Conservation (phyloP, 1,284 basidiomycete species). For the Fomitopsis pinicola region DNA sequence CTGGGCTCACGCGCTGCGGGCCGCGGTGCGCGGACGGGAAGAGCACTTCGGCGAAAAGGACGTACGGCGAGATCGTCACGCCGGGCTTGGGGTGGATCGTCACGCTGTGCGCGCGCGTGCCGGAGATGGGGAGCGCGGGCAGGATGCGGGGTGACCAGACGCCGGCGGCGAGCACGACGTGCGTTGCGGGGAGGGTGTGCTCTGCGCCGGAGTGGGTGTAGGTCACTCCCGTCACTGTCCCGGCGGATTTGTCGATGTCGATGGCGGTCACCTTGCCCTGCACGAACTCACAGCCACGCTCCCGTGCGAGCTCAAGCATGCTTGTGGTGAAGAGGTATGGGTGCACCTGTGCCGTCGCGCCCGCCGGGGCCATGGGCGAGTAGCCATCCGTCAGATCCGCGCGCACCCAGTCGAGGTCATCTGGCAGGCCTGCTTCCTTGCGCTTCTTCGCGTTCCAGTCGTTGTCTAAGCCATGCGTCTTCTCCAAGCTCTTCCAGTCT, state of each 20-base stretch:
- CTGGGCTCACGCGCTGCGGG: conserved; percentile 40
- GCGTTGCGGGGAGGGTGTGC: conserved; percentile 45
- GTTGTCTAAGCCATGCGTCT: conserved; percentile 46
- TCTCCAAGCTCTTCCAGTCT: conserved; percentile 46
- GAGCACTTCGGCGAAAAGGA: conserved; percentile 61
- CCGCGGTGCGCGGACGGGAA: conserved; percentile 21
- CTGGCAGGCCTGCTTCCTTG: conserved; percentile 44
- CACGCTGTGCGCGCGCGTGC: conserved; percentile 66
- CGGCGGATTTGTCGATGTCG: conserved; percentile 26
- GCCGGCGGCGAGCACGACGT: conserved; percentile 77
- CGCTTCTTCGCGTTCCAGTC: conserved; percentile 18
- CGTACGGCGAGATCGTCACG: conserved; percentile 52
- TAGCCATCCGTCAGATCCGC: conserved; percentile 57
- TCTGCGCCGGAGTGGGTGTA: conserved; percentile 36
- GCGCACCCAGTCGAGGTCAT: conserved; percentile 61
- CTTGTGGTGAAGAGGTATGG: conserved; percentile 77
- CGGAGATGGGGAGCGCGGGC: conserved; percentile 48
- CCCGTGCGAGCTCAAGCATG: conserved; percentile 67
- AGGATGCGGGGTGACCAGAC: conserved; percentile 77
- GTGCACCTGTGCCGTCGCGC: conserved; percentile 76
- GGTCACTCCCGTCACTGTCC: conserved; percentile 49
- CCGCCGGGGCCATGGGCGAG: conserved; percentile 53
- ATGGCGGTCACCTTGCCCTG: conserved; percentile 41
- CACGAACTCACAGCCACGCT: conserved; percentile 45
- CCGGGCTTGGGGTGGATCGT: conserved; percentile 43